These are phyloP conservation scores for Corchorus capsularis DNA, from an alignment of 345 rosid genomes.

Conservation along the genomic window DNA sequence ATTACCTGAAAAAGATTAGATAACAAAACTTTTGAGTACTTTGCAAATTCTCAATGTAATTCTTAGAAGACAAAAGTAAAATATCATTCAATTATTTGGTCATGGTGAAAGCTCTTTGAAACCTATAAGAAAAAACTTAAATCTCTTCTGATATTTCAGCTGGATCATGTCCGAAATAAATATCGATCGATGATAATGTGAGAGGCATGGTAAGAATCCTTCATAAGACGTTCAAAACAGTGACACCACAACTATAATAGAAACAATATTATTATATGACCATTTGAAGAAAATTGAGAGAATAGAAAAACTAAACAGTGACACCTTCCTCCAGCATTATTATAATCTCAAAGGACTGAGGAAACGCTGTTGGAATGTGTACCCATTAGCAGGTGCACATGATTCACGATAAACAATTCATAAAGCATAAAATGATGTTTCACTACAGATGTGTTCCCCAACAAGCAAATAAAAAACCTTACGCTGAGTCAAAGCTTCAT, in stretches of 20 bases:
- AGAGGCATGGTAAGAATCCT: not conserved
- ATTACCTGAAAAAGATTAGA: slow-evolving; percentile 47
- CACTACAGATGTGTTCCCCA: not conserved
- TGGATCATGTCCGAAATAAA: not conserved
- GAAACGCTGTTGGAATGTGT: not conserved
- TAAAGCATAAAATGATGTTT: not conserved
- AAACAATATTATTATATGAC: not conserved
- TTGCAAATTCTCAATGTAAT: not conserved
- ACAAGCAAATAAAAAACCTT: not conserved
- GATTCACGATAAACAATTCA: not conserved
- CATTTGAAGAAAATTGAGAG: not conserved
- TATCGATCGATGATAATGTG: not conserved
- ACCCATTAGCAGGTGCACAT: not conserved
- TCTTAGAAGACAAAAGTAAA: not conserved
- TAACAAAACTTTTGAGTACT: not conserved
- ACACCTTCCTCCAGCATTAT: not conserved
- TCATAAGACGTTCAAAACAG: not conserved
- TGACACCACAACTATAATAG: not conserved
- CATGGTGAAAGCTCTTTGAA: not conserved
- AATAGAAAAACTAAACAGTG: too few relatives aligned
- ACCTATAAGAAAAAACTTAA: too few relatives aligned
- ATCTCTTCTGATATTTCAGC: not conserved
- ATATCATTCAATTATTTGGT: not conserved
- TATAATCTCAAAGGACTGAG: not conserved
- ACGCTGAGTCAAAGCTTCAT: not conserved